A percentile compares a stretch with the other conserved stretches of the same genome.
Evolutionary conservation across 106 monocot genomes (phyloP).

Genomic region (Allium cepa): DNA sequence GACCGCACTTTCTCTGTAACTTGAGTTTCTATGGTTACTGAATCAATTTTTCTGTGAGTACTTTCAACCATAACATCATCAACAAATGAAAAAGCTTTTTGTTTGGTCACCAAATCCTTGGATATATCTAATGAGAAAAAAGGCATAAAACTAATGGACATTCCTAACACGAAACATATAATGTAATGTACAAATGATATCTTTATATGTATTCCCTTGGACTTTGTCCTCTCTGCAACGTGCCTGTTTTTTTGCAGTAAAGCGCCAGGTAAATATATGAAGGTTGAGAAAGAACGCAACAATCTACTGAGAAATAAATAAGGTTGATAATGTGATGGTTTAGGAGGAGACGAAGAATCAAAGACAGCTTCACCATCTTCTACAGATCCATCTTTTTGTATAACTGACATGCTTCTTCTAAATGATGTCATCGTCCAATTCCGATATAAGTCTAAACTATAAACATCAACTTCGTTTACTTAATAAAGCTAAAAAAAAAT

Average conservation of each 20-base stretch:
- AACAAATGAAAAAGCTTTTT: constrained; percentile 33
- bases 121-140: constrained; percentile 41
- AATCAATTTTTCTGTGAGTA: not conserved
- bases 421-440: constrained; percentile 37
- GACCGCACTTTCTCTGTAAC: not conserved
- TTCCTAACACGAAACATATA: constrained; percentile 51
- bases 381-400: constrained; percentile 28
- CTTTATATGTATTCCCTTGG: constrained; percentile 25
- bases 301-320: constrained; percentile 31
- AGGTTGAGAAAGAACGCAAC: constrained; percentile 17
- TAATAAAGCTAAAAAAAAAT: not conserved
- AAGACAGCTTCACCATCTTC: constrained; percentile 21
- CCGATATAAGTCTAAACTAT: not conserved
- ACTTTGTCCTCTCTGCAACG: constrained; percentile 27
- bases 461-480: not conserved
- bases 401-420: constrained; percentile 41
- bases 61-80: constrained; percentile 13
- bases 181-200: constrained; percentile 22
- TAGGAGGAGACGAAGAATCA: constrained; percentile 32
- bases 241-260: constrained; percentile 20
- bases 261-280: constrained; percentile 13
- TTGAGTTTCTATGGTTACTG: constrained; percentile 8
- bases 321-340: constrained; percentile 21
- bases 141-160: constrained; percentile 43
- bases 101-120: constrained; percentile 12